A percentile compares a stretch with the other conserved stretches of the same genome.
These are phyloP conservation scores for Capronia epimyces DNA, from an alignment of 2,329 filamentous ascomycete genomes.

Conservation along the genomic window DNA sequence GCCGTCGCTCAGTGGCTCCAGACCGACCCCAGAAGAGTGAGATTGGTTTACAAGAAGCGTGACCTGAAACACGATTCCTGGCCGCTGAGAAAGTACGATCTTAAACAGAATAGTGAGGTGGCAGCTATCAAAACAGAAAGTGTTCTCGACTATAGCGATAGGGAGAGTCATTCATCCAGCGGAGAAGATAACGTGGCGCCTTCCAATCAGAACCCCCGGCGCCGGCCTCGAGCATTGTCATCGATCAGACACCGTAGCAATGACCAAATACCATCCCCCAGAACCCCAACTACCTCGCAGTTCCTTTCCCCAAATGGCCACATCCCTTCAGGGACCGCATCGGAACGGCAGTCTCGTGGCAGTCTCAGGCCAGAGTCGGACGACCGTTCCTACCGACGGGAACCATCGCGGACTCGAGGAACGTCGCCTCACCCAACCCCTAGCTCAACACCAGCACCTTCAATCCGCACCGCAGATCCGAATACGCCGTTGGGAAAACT, in stretches of 20 bases:
- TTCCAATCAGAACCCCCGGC: constrained; percentile 16
- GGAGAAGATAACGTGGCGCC: constrained; percentile 20
- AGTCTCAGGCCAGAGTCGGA: constrained; percentile 17
- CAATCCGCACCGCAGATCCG: constrained; percentile 32
- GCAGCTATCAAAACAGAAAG: constrained; percentile 42
- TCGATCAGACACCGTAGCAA: constrained; percentile 23
- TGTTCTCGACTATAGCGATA: constrained; percentile 24
- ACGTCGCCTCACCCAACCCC: constrained; percentile 15
- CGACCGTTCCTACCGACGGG: constrained; percentile 20
- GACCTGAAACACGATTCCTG: constrained; percentile 39
- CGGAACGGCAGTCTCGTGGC: constrained; percentile 19
- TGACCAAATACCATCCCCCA: constrained; percentile 15
- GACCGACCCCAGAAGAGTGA: constrained; percentile 37
- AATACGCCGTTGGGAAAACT: constrained; percentile 39
- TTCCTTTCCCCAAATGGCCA: constrained; percentile 23
- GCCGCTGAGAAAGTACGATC: constrained; percentile 40
- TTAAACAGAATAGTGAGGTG: constrained; percentile 47
- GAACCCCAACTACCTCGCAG: constrained; percentile 4
- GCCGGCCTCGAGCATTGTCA: constrained; percentile 22
- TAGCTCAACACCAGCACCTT: constrained; percentile 10
- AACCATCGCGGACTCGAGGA: constrained; percentile 18
- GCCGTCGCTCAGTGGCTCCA: constrained; percentile 37
- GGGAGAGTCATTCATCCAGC: constrained; percentile 24
- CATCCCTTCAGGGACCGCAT: constrained; percentile 10
- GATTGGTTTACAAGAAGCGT: constrained; percentile 45